These are phyloP conservation scores for Neofusicoccum cordaticola DNA, from an alignment of 2,329 filamentous ascomycete species.

Conservation along the genomic window DNA sequence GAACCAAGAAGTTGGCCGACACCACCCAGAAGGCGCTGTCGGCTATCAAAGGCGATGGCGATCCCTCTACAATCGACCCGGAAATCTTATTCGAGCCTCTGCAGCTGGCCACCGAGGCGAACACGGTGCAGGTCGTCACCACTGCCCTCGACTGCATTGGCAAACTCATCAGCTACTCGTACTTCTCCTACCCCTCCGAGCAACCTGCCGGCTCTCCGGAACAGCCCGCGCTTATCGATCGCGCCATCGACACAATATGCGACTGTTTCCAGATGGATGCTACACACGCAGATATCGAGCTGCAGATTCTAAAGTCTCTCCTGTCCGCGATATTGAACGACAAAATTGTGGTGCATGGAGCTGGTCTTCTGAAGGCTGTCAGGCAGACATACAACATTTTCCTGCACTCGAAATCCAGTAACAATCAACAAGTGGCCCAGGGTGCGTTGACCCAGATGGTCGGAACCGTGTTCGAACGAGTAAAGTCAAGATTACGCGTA, in stretches of 20 bases:
- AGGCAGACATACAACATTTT: constrained; percentile 99
- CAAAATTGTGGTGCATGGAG: constrained; percentile 97
- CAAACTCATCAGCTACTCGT: constrained; percentile 97
- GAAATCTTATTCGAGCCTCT: constrained; percentile 89
- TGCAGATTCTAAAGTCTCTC: constrained; percentile 97
- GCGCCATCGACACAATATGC: constrained; percentile 98
- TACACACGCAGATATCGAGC: constrained; percentile 85
- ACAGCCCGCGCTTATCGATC: constrained; percentile 79
- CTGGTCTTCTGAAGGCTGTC: constrained; percentile 91
- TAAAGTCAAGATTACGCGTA: constrained; percentile 79
- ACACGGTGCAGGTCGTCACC: constrained; percentile 81
- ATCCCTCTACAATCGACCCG: constrained; percentile 78
- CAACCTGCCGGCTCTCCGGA: constrained; percentile 34
- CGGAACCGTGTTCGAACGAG: constrained; percentile 93
- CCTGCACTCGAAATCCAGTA: constrained; percentile 84
- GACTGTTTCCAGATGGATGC: constrained; percentile 98
- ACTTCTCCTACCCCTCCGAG: constrained; percentile 75
- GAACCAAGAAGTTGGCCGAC: constrained; percentile 79
- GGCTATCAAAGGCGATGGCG: constrained; percentile 77
- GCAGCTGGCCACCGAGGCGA: constrained; percentile 82
- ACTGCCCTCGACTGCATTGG: constrained; percentile 96
- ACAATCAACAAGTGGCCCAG: constrained; percentile 96
- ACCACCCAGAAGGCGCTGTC: constrained; percentile 76
- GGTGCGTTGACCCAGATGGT: constrained; percentile 98
- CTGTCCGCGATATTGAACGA: constrained; percentile 94